These are phyloP conservation scores for Suillus subalutaceus DNA, from an alignment of 768 basidiomycete genomes.

Conservation along the genomic window DNA sequence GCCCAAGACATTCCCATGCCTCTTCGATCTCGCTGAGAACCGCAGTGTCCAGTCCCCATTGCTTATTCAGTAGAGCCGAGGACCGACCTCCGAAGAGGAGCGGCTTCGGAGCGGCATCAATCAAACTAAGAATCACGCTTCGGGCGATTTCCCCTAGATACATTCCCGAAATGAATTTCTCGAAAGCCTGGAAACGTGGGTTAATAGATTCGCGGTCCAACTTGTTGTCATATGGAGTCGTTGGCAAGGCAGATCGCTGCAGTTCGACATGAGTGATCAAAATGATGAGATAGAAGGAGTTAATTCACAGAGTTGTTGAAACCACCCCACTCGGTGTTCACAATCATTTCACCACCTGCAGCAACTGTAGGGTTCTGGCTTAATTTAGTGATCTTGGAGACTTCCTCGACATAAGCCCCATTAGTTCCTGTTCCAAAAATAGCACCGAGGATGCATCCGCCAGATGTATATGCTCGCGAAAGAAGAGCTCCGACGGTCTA, in stretches of 20 bases:
- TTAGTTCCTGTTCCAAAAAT: constrained; percentile 99
- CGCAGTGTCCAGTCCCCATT: constrained; percentile 96
- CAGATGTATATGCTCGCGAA: constrained; percentile 91
- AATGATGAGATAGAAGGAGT: neutral
- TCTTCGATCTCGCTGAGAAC: constrained; percentile 83
- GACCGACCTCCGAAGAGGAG: constrained; percentile 83
- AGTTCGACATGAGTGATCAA: constrained; percentile 10
- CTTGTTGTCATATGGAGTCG: constrained; percentile 88
- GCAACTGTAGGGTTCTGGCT: constrained; percentile 60
- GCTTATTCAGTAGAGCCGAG: constrained; percentile 73
- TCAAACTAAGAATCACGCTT: constrained; percentile 78
- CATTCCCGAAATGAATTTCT: constrained; percentile 99
- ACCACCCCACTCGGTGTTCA: constrained; percentile 98
- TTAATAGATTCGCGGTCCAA: constrained; percentile 95
- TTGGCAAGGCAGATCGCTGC: constrained; percentile 81
- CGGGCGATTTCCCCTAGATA: constrained; percentile 95
- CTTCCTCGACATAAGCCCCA: constrained; percentile 92
- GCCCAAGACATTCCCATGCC: constrained; percentile 61
- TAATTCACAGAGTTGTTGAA: constrained; percentile 87
- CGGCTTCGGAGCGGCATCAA: constrained; percentile 73
- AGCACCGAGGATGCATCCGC: constrained; percentile 84
- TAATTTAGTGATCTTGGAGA: constrained; percentile 84
- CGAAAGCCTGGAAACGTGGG: constrained; percentile 89
- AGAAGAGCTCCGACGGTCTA: constrained; percentile 96
- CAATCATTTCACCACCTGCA: constrained; percentile 81